These are phyloP conservation scores for Nicotiana obtusifolia DNA, from an alignment of 257 asterid species.

Conservation along the genomic window DNA sequence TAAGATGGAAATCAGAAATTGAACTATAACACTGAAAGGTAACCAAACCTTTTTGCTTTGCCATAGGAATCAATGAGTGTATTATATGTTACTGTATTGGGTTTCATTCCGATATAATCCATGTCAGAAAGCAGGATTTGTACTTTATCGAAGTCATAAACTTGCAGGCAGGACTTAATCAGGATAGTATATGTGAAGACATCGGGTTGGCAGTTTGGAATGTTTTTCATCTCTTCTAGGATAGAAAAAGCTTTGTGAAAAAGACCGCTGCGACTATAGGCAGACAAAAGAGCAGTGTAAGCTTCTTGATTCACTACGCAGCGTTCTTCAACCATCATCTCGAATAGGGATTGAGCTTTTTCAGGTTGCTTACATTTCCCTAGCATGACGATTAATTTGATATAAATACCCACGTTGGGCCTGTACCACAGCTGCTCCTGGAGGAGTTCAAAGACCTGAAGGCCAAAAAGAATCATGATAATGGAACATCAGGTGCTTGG, in stretches of 20 bases:
- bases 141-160: slow-evolving; percentile 50
- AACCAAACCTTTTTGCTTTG: slow-evolving; percentile 64
- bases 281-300: slow-evolving; percentile 92
- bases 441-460: slow-evolving; percentile 86
- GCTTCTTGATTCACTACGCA: slow-evolving; percentile 69
- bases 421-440: slow-evolving; percentile 93
- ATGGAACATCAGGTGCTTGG: no score
- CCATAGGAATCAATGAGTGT: slow-evolving; percentile 94
- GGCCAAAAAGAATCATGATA: neutral
- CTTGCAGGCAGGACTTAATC: slow-evolving; percentile 72
- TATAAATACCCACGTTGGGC: slow-evolving; percentile 68
- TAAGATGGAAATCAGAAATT: neutral
- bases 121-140: slow-evolving; percentile 60
- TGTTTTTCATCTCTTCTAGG: slow-evolving; percentile 75
- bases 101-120: slow-evolving; percentile 57
- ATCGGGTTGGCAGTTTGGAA: slow-evolving; percentile 59
- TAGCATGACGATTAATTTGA: slow-evolving; percentile 89
- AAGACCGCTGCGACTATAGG: slow-evolving; percentile 77
- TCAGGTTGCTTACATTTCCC: slow-evolving; percentile 99
- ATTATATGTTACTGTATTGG: slow-evolving; percentile 79
- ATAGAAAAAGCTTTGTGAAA: slow-evolving; percentile 64
- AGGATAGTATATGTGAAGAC: slow-evolving; percentile 79
- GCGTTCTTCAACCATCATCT: slow-evolving; percentile 84
- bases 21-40: slow-evolving; percentile 12
- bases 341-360: slow-evolving; percentile 74